These are phyloP conservation scores for Carallia pectinifolia DNA, from an alignment of 345 rosid species.

Conservation along the genomic window DNA sequence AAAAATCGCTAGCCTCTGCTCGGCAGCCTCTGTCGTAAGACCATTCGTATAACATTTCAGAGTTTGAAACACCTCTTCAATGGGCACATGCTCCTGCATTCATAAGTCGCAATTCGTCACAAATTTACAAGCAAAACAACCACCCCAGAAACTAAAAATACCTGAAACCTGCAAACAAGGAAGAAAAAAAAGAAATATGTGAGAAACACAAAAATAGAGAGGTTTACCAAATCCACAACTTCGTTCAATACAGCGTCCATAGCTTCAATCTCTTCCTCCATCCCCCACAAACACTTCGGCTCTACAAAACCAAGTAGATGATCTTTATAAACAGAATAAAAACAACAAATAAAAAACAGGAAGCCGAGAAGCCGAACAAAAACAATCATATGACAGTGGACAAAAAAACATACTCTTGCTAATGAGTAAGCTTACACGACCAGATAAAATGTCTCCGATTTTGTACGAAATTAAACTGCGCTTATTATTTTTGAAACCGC, in stretches of 20 bases:
- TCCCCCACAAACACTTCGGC: slow-evolving; percentile 14
- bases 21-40: slow-evolving; percentile 54
- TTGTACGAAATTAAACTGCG: neutral
- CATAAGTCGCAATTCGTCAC: slow-evolving; percentile 22
- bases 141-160: slow-evolving; percentile 9
- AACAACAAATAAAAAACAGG: neutral
- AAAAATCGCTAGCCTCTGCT: slow-evolving; percentile 54
- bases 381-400: neutral
- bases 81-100: slow-evolving; percentile 58
- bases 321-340: neutral
- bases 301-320: slow-evolving; percentile 5
- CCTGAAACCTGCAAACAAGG: neutral
- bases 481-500: too few relatives aligned
- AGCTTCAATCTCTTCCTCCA: slow-evolving; percentile 45
- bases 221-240: slow-evolving; percentile 61
- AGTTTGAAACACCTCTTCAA: slow-evolving; percentile 64
- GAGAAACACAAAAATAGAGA: slow-evolving; percentile 5
- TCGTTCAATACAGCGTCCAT: slow-evolving; percentile 69
- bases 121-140: slow-evolving; percentile 10
- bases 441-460: too few relatives aligned
- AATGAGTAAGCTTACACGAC: neutral
- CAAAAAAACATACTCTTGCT: slow-evolving; percentile 16
- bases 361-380: neutral
- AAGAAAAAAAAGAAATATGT: neutral
- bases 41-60: slow-evolving; percentile 55